phyloP scores from a whole-genome alignment of 2,329 filamentous ascomycete genomes.

The Aspergillus transmontanensis region DNA sequence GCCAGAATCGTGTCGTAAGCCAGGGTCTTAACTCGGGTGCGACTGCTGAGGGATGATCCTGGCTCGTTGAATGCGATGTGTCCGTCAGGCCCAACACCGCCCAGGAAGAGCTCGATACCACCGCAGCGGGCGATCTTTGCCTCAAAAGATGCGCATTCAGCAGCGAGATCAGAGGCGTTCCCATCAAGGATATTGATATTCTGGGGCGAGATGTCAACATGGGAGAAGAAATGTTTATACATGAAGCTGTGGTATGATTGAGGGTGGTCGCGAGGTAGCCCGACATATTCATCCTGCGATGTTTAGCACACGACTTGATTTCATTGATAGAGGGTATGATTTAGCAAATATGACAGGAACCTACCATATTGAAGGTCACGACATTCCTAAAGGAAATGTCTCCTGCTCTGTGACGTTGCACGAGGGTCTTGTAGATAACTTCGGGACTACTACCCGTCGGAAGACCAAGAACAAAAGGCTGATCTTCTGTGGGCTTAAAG shows the following conservation, averaged over 20 bases:
- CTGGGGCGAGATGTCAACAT: conserved; percentile 75
- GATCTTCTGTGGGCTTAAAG: conserved; percentile 70
- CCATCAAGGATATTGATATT: conserved; percentile 86
- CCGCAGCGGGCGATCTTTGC: conserved; percentile 72
- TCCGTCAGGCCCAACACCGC: conserved; percentile 81
- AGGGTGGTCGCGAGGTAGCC: conserved; percentile 77
- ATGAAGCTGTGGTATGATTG: conserved; percentile 91
- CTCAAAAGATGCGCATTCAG: conserved; percentile 79
- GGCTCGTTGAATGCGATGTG: conserved; percentile 93
- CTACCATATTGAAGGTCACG: conserved; percentile 88
- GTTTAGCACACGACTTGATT: conserved; percentile 15
- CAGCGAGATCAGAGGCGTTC: conserved; percentile 73
- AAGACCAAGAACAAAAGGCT: conserved; percentile 79
- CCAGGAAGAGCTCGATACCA: conserved; percentile 83
- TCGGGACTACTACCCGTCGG: conserved; percentile 83
- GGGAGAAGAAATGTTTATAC: conserved; percentile 90
- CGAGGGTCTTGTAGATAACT: conserved; percentile 74
- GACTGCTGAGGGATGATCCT: conserved; percentile 73
- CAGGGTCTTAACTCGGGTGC: conserved; percentile 82
- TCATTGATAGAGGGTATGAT: not conserved
- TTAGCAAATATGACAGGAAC: not conserved
- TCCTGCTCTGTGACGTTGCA: conserved; percentile 49
- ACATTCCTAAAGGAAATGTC: conserved; percentile 85
- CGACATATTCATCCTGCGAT: conserved; percentile 78
- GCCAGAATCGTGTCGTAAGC: conserved; percentile 85